These are phyloP conservation scores for Camptophora hylomeconis DNA, from an alignment of 2,329 filamentous ascomycete genomes.

Conservation along the genomic window DNA sequence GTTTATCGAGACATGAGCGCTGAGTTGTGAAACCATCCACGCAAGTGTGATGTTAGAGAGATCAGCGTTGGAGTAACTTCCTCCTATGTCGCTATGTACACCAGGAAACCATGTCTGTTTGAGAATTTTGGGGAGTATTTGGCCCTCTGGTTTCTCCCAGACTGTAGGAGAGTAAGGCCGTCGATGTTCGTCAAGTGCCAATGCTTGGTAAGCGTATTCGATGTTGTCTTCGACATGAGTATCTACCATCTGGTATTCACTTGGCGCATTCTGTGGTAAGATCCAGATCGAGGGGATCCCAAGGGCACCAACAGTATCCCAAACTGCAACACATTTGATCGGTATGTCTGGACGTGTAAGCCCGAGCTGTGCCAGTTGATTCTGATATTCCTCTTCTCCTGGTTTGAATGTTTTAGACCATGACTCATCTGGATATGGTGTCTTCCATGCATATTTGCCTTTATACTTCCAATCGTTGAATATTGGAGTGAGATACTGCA, in stretches of 20 bases:
- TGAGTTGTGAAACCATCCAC: conserved; percentile 37
- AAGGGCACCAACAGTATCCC: conserved; percentile 23
- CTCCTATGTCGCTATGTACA: conserved; percentile 34
- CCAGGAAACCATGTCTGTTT: conserved; percentile 37
- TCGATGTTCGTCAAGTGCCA: conserved; percentile 22
- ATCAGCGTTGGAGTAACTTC: conserved; percentile 34
- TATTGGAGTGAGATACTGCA: conserved; percentile 15
- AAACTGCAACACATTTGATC: conserved; percentile 22
- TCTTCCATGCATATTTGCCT: conserved; percentile 11
- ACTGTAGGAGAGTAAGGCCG: conserved; percentile 21
- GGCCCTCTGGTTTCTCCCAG: conserved; percentile 21
- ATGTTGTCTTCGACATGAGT: conserved; percentile 20
- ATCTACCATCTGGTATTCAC: conserved; percentile 22
- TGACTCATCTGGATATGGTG: conserved; percentile 15
- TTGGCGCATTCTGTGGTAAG: conserved; percentile 14
- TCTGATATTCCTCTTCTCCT: conserved; percentile 11
- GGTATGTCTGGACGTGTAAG: conserved; percentile 14
- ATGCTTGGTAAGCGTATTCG: conserved; percentile 23
- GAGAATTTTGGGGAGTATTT: conserved; percentile 20
- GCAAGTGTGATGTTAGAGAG: conserved; percentile 36
- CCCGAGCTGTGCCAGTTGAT: conserved; percentile 11
- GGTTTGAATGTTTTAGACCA: conserved; percentile 14
- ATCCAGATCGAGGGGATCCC: conserved; percentile 20
- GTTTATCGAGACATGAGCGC: too few species aligned
- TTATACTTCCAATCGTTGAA: conserved; percentile 19